Base-by-base conservation (phyloP, 805 yeast genomes). In the Candida ponderosae region DNA sequence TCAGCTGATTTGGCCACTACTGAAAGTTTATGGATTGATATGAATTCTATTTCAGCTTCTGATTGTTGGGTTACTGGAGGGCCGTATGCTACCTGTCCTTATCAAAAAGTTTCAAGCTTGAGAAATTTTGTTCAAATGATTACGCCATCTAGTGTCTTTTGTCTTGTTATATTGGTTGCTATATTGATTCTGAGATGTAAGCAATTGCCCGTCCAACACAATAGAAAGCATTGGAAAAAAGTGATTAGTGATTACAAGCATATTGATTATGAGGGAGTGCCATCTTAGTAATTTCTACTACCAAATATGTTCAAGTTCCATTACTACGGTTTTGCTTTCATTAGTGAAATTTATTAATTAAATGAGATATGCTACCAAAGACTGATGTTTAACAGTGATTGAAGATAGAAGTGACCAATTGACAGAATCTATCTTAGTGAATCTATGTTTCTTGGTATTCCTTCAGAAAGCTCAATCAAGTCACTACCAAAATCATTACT, bases 41-140 rank as follows among this genome's bases (percentile, higher is more conserved):
- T 87, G 44, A 89, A 90, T 53, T 85, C 89, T 15, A 68, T 90
- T 18, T 72, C 85, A 1, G 76, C 79, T 17, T 60, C 70, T 3
- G 72, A 76, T 38, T 89, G 97, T 52, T 90, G 93, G 89, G 88
- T 88, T 5, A 57, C 73, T 11, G 96, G 95, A 1, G 96, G 95
- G 0, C 75, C 86, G 0, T 67, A 74, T 42, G 80, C 90, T 0
- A 53, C 62, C 24, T 89, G 97, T 54, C 96, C 97, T 0, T 88
- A 88, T 53, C 74, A 72, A 39, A 64, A 63, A 33, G 68, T 70
- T 1, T 66, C 76, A 9, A 65, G 79, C 5, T 62, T 64, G 24
- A 65, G 76, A 36, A 74, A 73, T 35, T 79, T 85, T 44, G 73
- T 74, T 0, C 66, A 71, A 24, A 70, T 81, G 70, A 60, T 87